phyloP scores from a whole-genome alignment of 1,139 yeast species.

The Yamadazyma dushanensis region DNA sequence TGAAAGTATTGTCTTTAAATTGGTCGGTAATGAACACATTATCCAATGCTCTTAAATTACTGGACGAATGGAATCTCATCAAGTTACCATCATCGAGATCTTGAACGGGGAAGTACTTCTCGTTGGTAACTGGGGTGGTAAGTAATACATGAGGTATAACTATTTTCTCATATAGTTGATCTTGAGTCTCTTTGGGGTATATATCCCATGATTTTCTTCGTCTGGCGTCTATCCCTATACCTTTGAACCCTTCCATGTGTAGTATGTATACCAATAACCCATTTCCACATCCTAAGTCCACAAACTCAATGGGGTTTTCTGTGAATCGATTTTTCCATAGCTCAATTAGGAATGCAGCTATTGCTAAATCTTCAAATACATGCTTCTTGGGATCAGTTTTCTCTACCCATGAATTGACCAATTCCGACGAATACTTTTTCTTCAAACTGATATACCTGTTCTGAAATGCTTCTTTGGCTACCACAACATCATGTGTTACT shows the following conservation, averaged over 20 bases:
- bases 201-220: conserved; percentile 83
- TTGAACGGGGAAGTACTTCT: conserved; percentile 42
- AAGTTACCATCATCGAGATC: conserved; percentile 59
- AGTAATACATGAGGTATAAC: conserved; percentile 72
- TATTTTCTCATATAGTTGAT: conserved; percentile 67
- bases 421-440: conserved; percentile 71
- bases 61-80: conserved; percentile 49
- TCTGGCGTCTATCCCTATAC: conserved; percentile 88
- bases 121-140: conserved; percentile 65
- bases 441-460: conserved; percentile 78
- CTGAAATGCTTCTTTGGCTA: conserved; percentile 80
- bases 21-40: conserved; percentile 64
- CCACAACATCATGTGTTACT: conserved; percentile 85
- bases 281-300: conserved; percentile 95
- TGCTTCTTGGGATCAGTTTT: conserved; percentile 94
- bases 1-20: conserved; percentile 68
- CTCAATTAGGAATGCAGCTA: conserved; percentile 93
- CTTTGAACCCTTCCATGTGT: conserved; percentile 74
- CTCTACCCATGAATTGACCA: conserved; percentile 89
- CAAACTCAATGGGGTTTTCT: conserved; percentile 57
- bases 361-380: conserved; percentile 94
- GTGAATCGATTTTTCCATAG: conserved; percentile 69
- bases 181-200: conserved; percentile 64
- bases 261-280: conserved; percentile 81
- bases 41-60: conserved; percentile 52